Percentiles rank a stretch among this genome's conserved stretches.
Evolutionary conservation across 1,284 basidiomycete genomes (phyloP).

Genomic region (Marasmius tenuissimus): DNA sequence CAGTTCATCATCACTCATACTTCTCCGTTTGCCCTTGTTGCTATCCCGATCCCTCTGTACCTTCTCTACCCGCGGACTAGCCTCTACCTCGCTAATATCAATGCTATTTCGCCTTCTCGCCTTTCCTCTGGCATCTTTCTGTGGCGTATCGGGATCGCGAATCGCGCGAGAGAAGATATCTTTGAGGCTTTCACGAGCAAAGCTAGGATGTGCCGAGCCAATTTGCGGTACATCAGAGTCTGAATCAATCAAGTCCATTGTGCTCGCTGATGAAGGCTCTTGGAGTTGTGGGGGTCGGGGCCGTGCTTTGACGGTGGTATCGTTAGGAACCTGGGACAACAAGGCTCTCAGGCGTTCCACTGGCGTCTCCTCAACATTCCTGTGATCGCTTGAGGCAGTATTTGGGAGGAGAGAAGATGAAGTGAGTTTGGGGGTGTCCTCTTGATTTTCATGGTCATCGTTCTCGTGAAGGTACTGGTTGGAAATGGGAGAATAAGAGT

Average conservation of each 20-base stretch:
- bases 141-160: conserved; percentile 62
- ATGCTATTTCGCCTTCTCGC: conserved; percentile 53
- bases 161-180: conserved; percentile 63
- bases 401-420: conserved; percentile 20
- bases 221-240: conserved; percentile 51
- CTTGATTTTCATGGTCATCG: conserved; percentile 44
- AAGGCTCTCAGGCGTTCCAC: conserved; percentile 53
- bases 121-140: conserved; percentile 32
- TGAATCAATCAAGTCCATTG: conserved; percentile 49
- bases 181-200: conserved; percentile 57
- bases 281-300: conserved; percentile 29
- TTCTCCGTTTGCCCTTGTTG: conserved; percentile 53
- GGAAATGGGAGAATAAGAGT: conserved; percentile 29
- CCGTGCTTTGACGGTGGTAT: conserved; percentile 27
- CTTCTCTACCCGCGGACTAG: conserved; percentile 44
- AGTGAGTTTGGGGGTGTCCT: conserved; percentile 49
- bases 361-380: conserved; percentile 37
- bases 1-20: conserved; percentile 67
- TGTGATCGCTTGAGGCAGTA: not conserved
- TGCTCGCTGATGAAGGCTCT: conserved; percentile 33
- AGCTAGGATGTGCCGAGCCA: conserved; percentile 42
- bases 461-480: conserved; percentile 36
- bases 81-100: conserved; percentile 60
- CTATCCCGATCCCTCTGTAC: conserved; percentile 41
- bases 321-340: conserved; percentile 41